These are phyloP conservation scores for Uncinocarpus reesii DNA, from an alignment of 2,329 filamentous ascomycete genomes.

Conservation along the genomic window DNA sequence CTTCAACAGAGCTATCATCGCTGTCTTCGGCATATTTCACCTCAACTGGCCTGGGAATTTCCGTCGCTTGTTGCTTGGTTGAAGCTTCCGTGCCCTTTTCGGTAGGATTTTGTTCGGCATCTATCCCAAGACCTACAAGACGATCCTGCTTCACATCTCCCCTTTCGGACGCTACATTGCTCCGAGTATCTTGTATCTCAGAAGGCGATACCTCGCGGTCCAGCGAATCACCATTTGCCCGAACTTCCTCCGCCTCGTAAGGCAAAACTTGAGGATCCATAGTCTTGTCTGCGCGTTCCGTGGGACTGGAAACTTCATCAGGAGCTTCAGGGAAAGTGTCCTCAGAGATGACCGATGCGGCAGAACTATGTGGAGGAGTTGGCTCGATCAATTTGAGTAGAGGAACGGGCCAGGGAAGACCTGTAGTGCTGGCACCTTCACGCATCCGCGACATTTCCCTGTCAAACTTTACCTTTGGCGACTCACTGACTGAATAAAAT, in stretches of 20 bases:
- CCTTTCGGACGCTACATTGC: neutral
- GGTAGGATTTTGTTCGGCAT: neutral
- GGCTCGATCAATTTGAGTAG: conserved; percentile 48
- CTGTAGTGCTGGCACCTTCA: conserved; percentile 15
- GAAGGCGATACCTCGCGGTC: too few relatives aligned
- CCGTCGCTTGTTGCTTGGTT: neutral
- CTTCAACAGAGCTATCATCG: neutral
- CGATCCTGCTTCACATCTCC: neutral
- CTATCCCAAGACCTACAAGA: neutral
- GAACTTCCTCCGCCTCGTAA: neutral
- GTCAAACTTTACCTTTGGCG: conserved; percentile 21
- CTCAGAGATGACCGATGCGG: conserved; percentile 29
- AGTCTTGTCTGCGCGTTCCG: neutral
- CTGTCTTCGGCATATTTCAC: conserved; percentile 6
- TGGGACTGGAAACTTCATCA: neutral
- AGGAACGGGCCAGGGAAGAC: conserved; percentile 41
- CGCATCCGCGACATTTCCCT: conserved; percentile 17
- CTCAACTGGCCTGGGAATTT: neutral
- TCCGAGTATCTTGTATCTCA: neutral
- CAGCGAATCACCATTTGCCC: too few relatives aligned
- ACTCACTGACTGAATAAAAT: conserved; percentile 17
- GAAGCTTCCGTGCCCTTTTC: neutral
- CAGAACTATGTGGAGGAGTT: conserved; percentile 45
- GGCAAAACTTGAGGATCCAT: neutral
- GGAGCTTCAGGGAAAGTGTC: neutral